Conservation (phyloP, 495 filamentous ascomycete species). For the Lentithecium fluviatile region DNA sequence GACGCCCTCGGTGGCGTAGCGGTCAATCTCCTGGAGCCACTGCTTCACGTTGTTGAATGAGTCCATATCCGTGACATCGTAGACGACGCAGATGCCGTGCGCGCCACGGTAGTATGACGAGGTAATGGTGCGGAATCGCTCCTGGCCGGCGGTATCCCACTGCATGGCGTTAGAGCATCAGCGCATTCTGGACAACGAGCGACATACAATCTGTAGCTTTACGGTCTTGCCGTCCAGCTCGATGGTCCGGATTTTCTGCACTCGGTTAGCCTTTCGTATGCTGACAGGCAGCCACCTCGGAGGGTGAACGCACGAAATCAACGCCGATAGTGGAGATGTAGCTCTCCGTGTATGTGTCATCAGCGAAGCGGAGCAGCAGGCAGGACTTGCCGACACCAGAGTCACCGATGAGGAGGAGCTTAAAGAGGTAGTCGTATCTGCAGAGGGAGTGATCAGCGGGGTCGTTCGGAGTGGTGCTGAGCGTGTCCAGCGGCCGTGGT, state of each 20-base stretch:
- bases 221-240: conserved; percentile 99
- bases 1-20: conserved; percentile 97
- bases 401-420: conserved; percentile 99
- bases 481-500: too few species aligned
- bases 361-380: conserved; percentile 92
- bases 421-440: conserved; percentile 99
- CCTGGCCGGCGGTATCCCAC: conserved; percentile 99
- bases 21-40: conserved; percentile 99
- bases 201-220: conserved; percentile 95
- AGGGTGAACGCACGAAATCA: conserved; percentile 75
- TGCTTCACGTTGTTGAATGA: conserved; percentile 99
- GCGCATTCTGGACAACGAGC: not conserved
- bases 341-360: conserved; percentile 99
- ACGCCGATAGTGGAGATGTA: conserved; percentile 99
- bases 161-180: conserved; percentile 41
- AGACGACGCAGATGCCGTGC: conserved; percentile 98
- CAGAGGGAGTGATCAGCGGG: conserved; percentile 1
- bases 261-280: conserved; percentile 2
- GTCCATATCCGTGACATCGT: conserved; percentile 99
- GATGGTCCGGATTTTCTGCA: conserved; percentile 98
- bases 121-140: conserved; percentile 99
- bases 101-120: conserved; percentile 98
- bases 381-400: conserved; percentile 99
- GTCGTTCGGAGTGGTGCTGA: not conserved
- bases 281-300: not conserved